Evolutionary conservation across 1,284 basidiomycete genomes (phyloP).

Genomic region (Blastosporella zonata): DNA sequence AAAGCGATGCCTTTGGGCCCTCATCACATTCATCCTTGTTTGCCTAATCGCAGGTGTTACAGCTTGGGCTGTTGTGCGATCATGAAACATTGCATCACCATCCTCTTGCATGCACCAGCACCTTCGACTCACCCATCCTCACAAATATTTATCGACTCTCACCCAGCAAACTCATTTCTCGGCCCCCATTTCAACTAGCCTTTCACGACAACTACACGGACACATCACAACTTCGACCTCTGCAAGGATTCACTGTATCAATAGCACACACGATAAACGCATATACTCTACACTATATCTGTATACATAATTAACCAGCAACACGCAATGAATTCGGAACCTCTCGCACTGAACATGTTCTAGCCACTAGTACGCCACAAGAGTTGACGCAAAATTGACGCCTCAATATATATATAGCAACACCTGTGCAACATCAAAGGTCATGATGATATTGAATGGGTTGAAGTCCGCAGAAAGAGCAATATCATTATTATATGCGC

Average conservation of each 20-base stretch:
- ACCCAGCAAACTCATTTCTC: neutral
- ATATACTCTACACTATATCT: neutral
- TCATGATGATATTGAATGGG: too few species aligned
- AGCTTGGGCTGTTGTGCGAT: slow-evolving; percentile 12
- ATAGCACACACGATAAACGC: neutral
- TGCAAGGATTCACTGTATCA: neutral
- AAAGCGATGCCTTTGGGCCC: slow-evolving; percentile 29
- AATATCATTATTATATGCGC: too few species aligned
- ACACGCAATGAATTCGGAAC: too few species aligned
- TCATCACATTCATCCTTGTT: slow-evolving; percentile 24
- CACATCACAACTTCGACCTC: neutral
- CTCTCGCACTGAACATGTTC: too few species aligned
- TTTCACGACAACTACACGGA: neutral
- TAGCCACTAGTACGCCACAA: too few species aligned
- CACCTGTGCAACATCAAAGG: too few species aligned
- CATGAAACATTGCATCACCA: slow-evolving; percentile 2
- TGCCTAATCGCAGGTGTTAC: slow-evolving; percentile 18
- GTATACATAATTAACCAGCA: too few species aligned
- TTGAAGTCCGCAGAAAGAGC: too few species aligned
- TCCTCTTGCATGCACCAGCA: neutral
- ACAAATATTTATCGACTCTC: neutral
- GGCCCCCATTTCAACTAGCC: neutral
- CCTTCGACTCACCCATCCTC: neutral
- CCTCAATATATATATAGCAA: too few species aligned
- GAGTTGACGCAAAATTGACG: too few species aligned